A percentile compares a stretch with the other conserved stretches of the same genome.
These are phyloP conservation scores for Gillenia trifoliata DNA, from an alignment of 306 rosid genomes.

Conservation along the genomic window DNA sequence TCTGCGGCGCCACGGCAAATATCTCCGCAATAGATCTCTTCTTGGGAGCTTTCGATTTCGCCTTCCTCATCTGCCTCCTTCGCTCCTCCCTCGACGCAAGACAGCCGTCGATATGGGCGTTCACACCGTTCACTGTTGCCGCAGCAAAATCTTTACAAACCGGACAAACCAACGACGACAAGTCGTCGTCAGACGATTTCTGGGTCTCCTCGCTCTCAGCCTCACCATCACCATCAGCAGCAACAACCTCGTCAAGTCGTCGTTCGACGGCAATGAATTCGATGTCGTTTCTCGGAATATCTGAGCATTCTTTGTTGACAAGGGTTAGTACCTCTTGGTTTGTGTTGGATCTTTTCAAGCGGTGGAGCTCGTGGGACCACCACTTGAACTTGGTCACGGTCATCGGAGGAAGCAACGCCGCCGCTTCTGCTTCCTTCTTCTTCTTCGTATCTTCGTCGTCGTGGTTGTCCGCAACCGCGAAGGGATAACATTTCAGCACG, in stretches of 20 bases:
- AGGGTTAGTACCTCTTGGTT: neutral
- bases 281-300: slow-evolving; percentile 15
- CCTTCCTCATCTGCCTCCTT: slow-evolving; percentile 35
- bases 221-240: neutral
- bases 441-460: slow-evolving; percentile 12
- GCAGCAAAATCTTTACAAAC: slow-evolving; percentile 59
- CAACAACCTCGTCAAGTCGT: neutral
- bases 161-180: slow-evolving; percentile 56
- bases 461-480: slow-evolving; percentile 19
- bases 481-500: slow-evolving; percentile 76
- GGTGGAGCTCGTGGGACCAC: slow-evolving; percentile 60
- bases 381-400: slow-evolving; percentile 57
- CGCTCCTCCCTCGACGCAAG: slow-evolving; percentile 40
- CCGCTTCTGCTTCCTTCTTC: slow-evolving; percentile 11
- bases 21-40: slow-evolving; percentile 88
- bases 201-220: slow-evolving; percentile 24
- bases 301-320: slow-evolving; percentile 1
- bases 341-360: slow-evolving; percentile 27
- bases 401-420: slow-evolving; percentile 70
- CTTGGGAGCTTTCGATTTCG: slow-evolving; percentile 56
- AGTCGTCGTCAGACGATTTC: neutral
- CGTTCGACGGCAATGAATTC: neutral
- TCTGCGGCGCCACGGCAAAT: slow-evolving; percentile 75
- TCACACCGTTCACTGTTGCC: slow-evolving; percentile 52
- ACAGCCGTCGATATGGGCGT: slow-evolving; percentile 62